phyloP scores from a whole-genome alignment of 2,329 filamentous ascomycete species.

The Colletotrichum truncatum region DNA sequence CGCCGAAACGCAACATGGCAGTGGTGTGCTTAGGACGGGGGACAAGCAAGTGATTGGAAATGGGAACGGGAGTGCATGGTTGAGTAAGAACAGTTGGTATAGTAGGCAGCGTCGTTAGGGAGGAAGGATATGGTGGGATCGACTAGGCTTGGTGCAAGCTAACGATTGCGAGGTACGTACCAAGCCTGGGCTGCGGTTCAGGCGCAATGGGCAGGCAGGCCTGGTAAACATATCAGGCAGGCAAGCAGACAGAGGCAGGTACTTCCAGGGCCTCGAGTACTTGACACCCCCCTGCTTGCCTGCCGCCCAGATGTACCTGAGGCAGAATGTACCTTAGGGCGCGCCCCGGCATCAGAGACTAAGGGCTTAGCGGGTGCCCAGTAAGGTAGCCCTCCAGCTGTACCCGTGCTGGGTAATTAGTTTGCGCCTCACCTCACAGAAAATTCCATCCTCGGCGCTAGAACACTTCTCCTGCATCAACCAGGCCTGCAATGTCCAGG shows the following conservation, averaged over 20 bases:
- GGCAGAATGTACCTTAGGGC: not conserved
- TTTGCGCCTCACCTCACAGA: conserved; percentile 5
- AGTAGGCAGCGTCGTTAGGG: too few species aligned
- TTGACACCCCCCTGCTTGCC: not conserved
- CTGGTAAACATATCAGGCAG: too few species aligned
- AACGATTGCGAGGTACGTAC: not conserved
- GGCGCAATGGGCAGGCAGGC: not conserved
- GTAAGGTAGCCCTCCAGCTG: too few species aligned
- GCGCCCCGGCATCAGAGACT: not conserved
- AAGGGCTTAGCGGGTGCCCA: too few species aligned
- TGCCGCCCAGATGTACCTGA: not conserved
- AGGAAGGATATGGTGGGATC: not conserved
- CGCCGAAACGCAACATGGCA: not conserved
- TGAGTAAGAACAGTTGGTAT: too few species aligned
- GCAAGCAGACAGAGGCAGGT: too few species aligned
- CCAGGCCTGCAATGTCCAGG: not conserved
- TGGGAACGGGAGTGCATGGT: not conserved
- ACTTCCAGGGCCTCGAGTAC: not conserved
- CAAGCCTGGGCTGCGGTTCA: not conserved
- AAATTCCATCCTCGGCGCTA: conserved; percentile 29
- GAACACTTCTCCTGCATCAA: conserved; percentile 21
- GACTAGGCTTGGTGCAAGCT: not conserved
- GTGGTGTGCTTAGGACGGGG: not conserved
- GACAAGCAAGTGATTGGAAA: not conserved
- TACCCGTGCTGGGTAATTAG: not conserved